Percentiles rank a stretch among this genome's conserved stretches.
phyloP scores from a whole-genome alignment of 345 rosid species.

The Eutrema japonicum region DNA sequence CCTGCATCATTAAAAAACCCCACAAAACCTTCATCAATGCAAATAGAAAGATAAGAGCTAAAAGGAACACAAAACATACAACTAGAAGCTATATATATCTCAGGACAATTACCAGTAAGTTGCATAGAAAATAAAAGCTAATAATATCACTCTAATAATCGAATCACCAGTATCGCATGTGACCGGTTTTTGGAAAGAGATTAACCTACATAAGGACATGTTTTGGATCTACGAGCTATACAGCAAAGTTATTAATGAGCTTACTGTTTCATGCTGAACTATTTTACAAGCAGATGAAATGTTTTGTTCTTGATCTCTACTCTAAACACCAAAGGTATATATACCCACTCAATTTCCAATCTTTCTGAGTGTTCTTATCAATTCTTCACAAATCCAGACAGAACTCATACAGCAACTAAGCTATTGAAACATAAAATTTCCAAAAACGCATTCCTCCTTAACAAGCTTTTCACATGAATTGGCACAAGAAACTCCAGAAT shows the following conservation, averaged over 20 bases:
- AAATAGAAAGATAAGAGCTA: neutral
- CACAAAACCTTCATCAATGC: slow-evolving; percentile 10
- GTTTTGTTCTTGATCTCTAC: neutral
- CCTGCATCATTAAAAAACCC: slow-evolving; percentile 57
- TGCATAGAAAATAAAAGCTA: neutral
- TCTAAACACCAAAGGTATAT: slow-evolving; percentile 1
- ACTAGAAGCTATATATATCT: neutral
- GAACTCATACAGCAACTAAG: neutral
- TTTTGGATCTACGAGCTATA: neutral
- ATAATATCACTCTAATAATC: neutral
- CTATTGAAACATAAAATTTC: neutral
- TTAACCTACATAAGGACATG: slow-evolving; percentile 12
- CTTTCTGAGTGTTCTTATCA: slow-evolving; percentile 1
- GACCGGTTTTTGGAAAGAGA: neutral
- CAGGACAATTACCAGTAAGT: neutral
- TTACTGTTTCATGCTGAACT: neutral
- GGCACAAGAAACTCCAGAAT: neutral
- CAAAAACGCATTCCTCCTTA: neutral
- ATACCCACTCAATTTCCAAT: neutral
- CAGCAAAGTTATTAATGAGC: neutral
- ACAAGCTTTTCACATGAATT: slow-evolving; percentile 20
- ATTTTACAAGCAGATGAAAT: slow-evolving; percentile 3
- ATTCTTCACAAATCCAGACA: neutral
- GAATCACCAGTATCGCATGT: neutral
- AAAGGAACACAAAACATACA: neutral